Evolutionary conservation across 2,329 filamentous ascomycete genomes (phyloP).

Genomic region (Geosmithia putterillii): DNA sequence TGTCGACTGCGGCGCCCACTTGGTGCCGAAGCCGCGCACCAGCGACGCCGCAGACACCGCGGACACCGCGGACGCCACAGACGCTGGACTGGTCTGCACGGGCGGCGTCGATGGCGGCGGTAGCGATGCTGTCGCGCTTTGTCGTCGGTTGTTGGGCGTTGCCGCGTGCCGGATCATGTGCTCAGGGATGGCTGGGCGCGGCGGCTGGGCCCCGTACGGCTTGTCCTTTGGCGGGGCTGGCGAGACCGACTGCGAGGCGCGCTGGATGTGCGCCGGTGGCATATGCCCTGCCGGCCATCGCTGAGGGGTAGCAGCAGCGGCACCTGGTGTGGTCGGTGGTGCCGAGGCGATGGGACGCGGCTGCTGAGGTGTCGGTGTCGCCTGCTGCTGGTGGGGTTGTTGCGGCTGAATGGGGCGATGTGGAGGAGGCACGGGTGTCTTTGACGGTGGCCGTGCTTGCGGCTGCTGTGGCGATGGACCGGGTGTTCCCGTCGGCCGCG

Average conservation of each 20-base stretch:
- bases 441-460: conserved; percentile 12
- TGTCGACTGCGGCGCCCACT: conserved; percentile 44
- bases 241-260: conserved; percentile 2
- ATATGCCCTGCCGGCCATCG: conserved; percentile 18
- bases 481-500: conserved; percentile 11
- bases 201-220: conserved; percentile 16
- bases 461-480: conserved; percentile 8
- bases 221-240: conserved; percentile 15
- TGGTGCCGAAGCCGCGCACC: conserved; percentile 34
- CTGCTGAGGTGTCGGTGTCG: conserved; percentile 4
- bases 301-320: conserved; percentile 15
- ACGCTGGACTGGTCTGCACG: conserved; percentile 12
- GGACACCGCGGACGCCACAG: too few relatives aligned
- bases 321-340: conserved; percentile 10
- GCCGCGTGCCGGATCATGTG: conserved; percentile 26
- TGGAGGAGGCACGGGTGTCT: conserved; percentile 21
- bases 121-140: conserved; percentile 17
- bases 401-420: conserved; percentile 17
- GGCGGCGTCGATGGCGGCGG: conserved; percentile 19
- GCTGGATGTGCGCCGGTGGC: conserved; percentile 12
- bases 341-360: conserved; percentile 19
- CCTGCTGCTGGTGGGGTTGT: conserved; percentile 9
- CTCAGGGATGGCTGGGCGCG: conserved; percentile 24
- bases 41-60: conserved; percentile 10
- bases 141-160: conserved; percentile 12